Conservation (phyloP, 1,284 basidiomycete genomes). For the Volvariella volvacea region DNA sequence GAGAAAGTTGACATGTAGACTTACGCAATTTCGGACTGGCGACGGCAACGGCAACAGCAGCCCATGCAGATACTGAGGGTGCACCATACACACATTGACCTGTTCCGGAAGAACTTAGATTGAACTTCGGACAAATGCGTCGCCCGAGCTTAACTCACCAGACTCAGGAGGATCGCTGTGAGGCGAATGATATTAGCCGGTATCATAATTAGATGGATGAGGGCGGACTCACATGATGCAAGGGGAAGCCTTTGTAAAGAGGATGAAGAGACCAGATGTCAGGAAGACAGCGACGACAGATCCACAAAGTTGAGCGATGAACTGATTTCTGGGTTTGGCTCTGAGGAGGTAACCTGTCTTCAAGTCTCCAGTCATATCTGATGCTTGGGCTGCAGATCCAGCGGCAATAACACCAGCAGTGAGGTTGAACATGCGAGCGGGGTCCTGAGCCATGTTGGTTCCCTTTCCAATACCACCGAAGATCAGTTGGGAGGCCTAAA, state of each 20-base stretch:
- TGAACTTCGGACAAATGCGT: too few species aligned
- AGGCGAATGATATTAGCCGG: slow-evolving; percentile 6
- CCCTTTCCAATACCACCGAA: slow-evolving; percentile 45
- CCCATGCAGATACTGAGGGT: slow-evolving; percentile 58
- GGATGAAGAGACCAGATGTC: slow-evolving; percentile 50
- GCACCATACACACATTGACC: slow-evolving; percentile 48
- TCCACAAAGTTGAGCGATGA: slow-evolving; percentile 54
- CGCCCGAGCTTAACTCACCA: too few species aligned
- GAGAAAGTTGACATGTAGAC: slow-evolving; percentile 12
- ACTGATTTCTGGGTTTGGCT: slow-evolving; percentile 62
- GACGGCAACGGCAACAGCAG: slow-evolving; percentile 54
- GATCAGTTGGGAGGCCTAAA: slow-evolving; percentile 49
- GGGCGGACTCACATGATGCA: slow-evolving; percentile 54
- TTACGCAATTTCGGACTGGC: slow-evolving; percentile 38
- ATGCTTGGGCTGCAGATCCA: slow-evolving; percentile 52
- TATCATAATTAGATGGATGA: neutral
- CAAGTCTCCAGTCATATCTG: slow-evolving; percentile 70
- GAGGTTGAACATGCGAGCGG: slow-evolving; percentile 50
- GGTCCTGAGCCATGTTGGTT: slow-evolving; percentile 33
- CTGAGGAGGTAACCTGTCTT: slow-evolving; percentile 68
- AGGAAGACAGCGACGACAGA: slow-evolving; percentile 54
- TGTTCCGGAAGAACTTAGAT: slow-evolving; percentile 19
- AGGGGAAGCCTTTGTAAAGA: slow-evolving; percentile 60
- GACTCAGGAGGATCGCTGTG: slow-evolving; percentile 15
- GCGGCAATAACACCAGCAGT: slow-evolving; percentile 54